Evolutionary conservation across 1,139 yeast species (phyloP).

Genomic region (Lodderomyces margitis): DNA sequence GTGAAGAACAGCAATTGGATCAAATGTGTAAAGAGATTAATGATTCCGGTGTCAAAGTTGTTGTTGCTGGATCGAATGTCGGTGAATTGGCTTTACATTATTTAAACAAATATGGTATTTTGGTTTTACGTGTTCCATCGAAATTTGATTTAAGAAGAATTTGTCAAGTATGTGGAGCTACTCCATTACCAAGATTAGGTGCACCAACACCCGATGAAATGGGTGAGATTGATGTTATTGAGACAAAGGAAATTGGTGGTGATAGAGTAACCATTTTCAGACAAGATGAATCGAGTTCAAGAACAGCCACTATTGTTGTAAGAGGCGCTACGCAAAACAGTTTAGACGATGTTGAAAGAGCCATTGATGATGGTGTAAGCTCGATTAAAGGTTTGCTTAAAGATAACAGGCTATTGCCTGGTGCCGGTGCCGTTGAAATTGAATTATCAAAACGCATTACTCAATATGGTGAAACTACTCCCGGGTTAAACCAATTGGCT

Average conservation of each 20-base stretch:
- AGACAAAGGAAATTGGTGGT: constrained; percentile 93
- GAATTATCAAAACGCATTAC: constrained; percentile 80
- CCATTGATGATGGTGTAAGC: constrained; percentile 94
- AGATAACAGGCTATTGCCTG: constrained; percentile 79
- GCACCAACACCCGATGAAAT: constrained; percentile 95
- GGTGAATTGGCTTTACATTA: constrained; percentile 94
- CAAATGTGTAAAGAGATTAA: constrained; percentile 78
- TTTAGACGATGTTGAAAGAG: constrained; percentile 93
- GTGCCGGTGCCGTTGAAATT: constrained; percentile 97
- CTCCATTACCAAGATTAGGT: constrained; percentile 92
- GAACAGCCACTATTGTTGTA: constrained; percentile 86
- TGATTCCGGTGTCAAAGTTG: constrained; percentile 83
- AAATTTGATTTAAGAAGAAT: constrained; percentile 92
- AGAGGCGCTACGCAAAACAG: constrained; percentile 98
- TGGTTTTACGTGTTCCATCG: constrained; percentile 86
- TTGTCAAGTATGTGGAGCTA: constrained; percentile 96
- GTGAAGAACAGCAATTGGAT: constrained; percentile 93
- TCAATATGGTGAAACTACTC: constrained; percentile 86
- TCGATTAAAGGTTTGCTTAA: constrained; percentile 86
- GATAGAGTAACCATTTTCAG: constrained; percentile 94
- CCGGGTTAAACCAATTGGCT: constrained; percentile 90
- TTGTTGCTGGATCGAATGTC: constrained; percentile 88
- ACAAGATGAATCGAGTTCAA: constrained; percentile 68
- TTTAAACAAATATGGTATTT: constrained; percentile 78
- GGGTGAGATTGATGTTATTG: constrained; percentile 85